A percentile compares a stretch with the other conserved stretches of the same genome.
These are phyloP conservation scores for Ganoderma resinaceum DNA, from an alignment of 1,284 basidiomycete species.

Conservation along the genomic window DNA sequence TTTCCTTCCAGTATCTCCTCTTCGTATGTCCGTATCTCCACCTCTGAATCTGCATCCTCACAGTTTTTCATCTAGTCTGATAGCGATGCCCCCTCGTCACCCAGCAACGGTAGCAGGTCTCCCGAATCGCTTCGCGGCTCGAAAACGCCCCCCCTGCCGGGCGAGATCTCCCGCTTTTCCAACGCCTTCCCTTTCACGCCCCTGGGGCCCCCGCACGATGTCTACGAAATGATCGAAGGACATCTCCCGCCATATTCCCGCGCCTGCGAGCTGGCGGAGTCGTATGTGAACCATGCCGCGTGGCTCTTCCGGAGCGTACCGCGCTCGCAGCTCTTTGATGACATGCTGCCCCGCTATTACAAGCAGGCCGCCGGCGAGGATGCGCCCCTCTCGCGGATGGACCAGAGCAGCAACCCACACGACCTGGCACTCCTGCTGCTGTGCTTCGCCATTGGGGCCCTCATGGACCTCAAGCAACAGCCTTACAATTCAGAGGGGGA, in stretches of 20 bases:
- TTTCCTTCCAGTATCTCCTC: slow-evolving; percentile 36
- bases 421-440: slow-evolving; percentile 63
- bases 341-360: slow-evolving; percentile 65
- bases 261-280: slow-evolving; percentile 67
- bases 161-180: slow-evolving; percentile 60
- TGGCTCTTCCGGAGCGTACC: slow-evolving; percentile 66
- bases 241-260: slow-evolving; percentile 41
- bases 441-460: slow-evolving; percentile 65
- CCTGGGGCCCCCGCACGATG: slow-evolving; percentile 52
- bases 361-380: slow-evolving; percentile 41
- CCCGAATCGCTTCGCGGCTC: slow-evolving; percentile 44
- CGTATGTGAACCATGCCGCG: slow-evolving; percentile 59
- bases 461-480: slow-evolving; percentile 68
- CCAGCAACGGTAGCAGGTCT: slow-evolving; percentile 36
- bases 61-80: slow-evolving; percentile 32
- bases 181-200: slow-evolving; percentile 71
- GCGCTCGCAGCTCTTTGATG: slow-evolving; percentile 68
- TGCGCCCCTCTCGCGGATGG: slow-evolving; percentile 35
- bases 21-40: slow-evolving; percentile 32
- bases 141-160: slow-evolving; percentile 43
- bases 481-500: slow-evolving; percentile 65
- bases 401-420: slow-evolving; percentile 50
- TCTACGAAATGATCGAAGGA: slow-evolving; percentile 55
- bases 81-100: slow-evolving; percentile 34
- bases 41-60: slow-evolving; percentile 9